Conservation (phyloP, 345 rosid genomes). For the Gossypium anomalum region DNA sequence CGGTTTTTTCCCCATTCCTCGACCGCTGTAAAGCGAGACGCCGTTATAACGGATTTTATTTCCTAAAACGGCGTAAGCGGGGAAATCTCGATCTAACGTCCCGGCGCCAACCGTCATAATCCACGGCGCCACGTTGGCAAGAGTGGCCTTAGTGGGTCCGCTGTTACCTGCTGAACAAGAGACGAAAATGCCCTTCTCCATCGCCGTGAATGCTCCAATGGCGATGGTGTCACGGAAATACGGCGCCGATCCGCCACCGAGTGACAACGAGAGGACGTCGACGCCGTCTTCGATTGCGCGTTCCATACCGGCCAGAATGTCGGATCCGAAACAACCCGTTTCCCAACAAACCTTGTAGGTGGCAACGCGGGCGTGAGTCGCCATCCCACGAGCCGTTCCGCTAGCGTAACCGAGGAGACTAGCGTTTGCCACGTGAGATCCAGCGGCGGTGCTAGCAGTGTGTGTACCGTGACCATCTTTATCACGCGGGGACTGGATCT, state of each 20-base stretch:
- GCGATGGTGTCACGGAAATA: slow-evolving; percentile 65
- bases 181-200: slow-evolving; percentile 78
- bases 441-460: slow-evolving; percentile 77
- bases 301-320: slow-evolving; percentile 82
- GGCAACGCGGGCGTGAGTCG: slow-evolving; percentile 50
- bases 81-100: slow-evolving; percentile 77
- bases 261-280: slow-evolving; percentile 78
- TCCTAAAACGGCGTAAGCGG: slow-evolving; percentile 63
- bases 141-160: slow-evolving; percentile 52
- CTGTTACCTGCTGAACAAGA: slow-evolving; percentile 81
- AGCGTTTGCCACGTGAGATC: slow-evolving; percentile 58
- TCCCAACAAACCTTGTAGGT: slow-evolving; percentile 79
- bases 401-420: slow-evolving; percentile 80
- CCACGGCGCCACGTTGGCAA: slow-evolving; percentile 94
- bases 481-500: slow-evolving; percentile 71
- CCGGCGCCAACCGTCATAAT: slow-evolving; percentile 92
- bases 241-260: slow-evolving; percentile 70
- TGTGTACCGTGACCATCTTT: slow-evolving; percentile 85
- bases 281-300: slow-evolving; percentile 76
- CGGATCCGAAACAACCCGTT: slow-evolving; percentile 67
- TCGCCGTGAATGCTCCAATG: slow-evolving; percentile 63
- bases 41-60: slow-evolving; percentile 44
- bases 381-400: slow-evolving; percentile 84
- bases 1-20: slow-evolving; percentile 49
- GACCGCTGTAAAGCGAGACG: slow-evolving; percentile 72